Evolutionary conservation across 2,329 filamentous ascomycete species (phyloP).

Genomic region (Dothistroma septosporum): DNA sequence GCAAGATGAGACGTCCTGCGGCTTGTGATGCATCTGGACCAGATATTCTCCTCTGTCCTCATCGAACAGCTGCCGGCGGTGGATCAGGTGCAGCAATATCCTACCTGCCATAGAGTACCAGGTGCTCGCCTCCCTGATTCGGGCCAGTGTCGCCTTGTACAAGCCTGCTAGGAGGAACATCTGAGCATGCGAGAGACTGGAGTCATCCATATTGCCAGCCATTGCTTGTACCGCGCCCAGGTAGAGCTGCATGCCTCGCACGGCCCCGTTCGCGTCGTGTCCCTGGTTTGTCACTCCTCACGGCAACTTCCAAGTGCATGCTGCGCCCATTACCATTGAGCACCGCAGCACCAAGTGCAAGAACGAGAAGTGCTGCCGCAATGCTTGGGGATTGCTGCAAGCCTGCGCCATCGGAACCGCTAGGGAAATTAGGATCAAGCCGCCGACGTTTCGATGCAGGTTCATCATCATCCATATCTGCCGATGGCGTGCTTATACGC

Average conservation of each 20-base stretch:
- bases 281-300: neutral
- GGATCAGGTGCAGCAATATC: conserved; percentile 58
- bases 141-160: conserved; percentile 79
- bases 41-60: conserved; percentile 2
- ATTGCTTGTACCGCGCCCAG: conserved; percentile 78
- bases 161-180: conserved; percentile 76
- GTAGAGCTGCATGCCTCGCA: conserved; percentile 81
- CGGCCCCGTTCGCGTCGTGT: too few relatives aligned
- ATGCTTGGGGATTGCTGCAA: too few relatives aligned
- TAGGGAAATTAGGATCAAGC: too few relatives aligned
- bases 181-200: conserved; percentile 75
- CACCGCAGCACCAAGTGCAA: conserved; percentile 1
- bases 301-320: neutral
- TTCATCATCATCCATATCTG: too few relatives aligned
- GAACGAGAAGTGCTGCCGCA: too few relatives aligned
- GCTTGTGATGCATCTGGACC: neutral
- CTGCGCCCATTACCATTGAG: too few relatives aligned
- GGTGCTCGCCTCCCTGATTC: conserved; percentile 75
- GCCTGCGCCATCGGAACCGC: too few relatives aligned
- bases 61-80: neutral
- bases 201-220: conserved; percentile 70
- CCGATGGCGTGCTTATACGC: too few relatives aligned
- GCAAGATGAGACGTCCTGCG: conserved; percentile 37
- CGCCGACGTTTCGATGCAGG: too few relatives aligned
- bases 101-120: conserved; percentile 59